These are phyloP conservation scores for Colletotrichum tanaceti DNA, from an alignment of 2,329 filamentous ascomycete genomes.

Conservation along the genomic window DNA sequence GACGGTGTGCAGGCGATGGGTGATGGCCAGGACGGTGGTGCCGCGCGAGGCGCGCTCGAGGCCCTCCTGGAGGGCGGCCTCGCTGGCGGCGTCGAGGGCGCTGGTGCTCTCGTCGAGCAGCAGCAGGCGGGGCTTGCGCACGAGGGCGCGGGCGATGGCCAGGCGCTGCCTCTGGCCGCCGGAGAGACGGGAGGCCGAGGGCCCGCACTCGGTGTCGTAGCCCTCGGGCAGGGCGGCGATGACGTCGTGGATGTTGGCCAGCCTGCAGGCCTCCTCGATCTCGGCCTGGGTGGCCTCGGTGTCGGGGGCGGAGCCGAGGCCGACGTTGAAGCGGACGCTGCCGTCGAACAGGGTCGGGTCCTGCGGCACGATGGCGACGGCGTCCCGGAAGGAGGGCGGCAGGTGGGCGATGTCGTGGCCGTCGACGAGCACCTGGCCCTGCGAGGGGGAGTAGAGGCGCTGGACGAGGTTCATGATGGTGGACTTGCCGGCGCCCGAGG, in stretches of 20 bases:
- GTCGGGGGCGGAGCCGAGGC: conserved; percentile 65
- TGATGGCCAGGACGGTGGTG: conserved; percentile 69
- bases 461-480: conserved; percentile 62
- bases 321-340: conserved; percentile 66
- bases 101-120: conserved; percentile 87
- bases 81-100: conserved; percentile 78
- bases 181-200: conserved; percentile 79
- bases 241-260: conserved; percentile 78
- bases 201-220: conserved; percentile 74
- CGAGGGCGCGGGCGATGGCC: conserved; percentile 80
- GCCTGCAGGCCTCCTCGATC: conserved; percentile 73
- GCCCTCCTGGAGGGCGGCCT: conserved; percentile 73
- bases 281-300: conserved; percentile 68
- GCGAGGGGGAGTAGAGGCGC: conserved; percentile 64
- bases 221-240: conserved; percentile 72
- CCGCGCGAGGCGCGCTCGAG: conserved; percentile 67
- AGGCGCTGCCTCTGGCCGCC: conserved; percentile 85
- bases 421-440: conserved; percentile 64
- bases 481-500: conserved; percentile 60
- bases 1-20: conserved; percentile 68
- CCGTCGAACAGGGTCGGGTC: conserved; percentile 69
- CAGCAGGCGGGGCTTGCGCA: conserved; percentile 77
- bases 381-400: conserved; percentile 57
- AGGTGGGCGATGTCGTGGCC: conserved; percentile 56
- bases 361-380: conserved; percentile 68